Evolutionary conservation across 805 yeast species (phyloP).

Genomic region (Sugiyamaella marilandica): DNA sequence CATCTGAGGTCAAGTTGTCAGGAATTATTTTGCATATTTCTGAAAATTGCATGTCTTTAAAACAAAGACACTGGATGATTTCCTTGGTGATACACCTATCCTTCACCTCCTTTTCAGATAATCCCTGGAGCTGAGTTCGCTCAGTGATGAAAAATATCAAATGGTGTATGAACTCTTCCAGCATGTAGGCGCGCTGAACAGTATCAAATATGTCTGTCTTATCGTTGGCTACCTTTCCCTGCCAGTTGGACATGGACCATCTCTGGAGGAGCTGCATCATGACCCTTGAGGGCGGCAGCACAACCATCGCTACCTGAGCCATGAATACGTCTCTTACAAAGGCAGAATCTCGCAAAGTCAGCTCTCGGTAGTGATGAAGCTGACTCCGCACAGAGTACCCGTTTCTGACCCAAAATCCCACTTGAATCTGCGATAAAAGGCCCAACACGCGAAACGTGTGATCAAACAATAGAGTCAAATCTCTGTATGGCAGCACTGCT

Average conservation of each 20-base stretch:
- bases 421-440: slow-evolving; percentile 73
- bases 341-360: slow-evolving; percentile 79
- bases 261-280: slow-evolving; percentile 56
- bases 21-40: slow-evolving; percentile 66
- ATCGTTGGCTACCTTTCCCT: slow-evolving; percentile 30
- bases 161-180: slow-evolving; percentile 73
- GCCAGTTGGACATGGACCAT: slow-evolving; percentile 48
- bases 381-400: slow-evolving; percentile 80
- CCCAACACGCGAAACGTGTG: slow-evolving; percentile 75
- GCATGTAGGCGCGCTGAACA: slow-evolving; percentile 50
- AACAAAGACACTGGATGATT: slow-evolving; percentile 78
- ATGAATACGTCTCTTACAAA: slow-evolving; percentile 72
- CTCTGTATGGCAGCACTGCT: background rate
- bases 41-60: slow-evolving; percentile 66
- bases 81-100: slow-evolving; percentile 57
- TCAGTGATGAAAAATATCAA: slow-evolving; percentile 67
- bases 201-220: slow-evolving; percentile 37
- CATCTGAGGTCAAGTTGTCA: slow-evolving; percentile 68
- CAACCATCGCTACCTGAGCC: slow-evolving; percentile 56
- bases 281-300: slow-evolving; percentile 52
- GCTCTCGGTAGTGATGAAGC: slow-evolving; percentile 67
- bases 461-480: slow-evolving; percentile 45
- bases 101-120: slow-evolving; percentile 43
- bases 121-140: slow-evolving; percentile 51
- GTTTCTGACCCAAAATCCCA: slow-evolving; percentile 92